Evolutionary conservation across 345 rosid genomes (phyloP).

Genomic region (Acer negundo): DNA sequence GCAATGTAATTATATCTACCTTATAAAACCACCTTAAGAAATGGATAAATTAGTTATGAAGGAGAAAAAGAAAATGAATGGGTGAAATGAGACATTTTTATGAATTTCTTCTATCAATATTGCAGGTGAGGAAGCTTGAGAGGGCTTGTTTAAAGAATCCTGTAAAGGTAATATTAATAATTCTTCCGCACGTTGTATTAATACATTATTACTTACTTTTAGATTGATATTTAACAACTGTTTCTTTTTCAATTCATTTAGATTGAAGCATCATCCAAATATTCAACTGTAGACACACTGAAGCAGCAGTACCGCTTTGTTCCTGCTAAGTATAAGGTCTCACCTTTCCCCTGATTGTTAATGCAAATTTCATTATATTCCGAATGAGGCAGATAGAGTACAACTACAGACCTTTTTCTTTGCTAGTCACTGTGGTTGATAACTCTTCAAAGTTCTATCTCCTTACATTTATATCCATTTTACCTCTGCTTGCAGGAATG

Average conservation of each 20-base stretch:
- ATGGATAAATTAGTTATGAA: not conserved
- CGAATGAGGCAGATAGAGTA: not conserved
- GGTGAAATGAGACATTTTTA: constrained; percentile 21
- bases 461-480: constrained; percentile 7
- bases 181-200: not conserved
- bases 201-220: not conserved
- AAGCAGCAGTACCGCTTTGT: constrained; percentile 79
- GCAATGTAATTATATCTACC: not conserved
- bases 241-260: constrained; percentile 31
- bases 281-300: constrained; percentile 90
- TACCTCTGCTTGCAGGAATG: constrained; percentile 63
- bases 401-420: not conserved
- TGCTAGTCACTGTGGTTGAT: not conserved
- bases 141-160: constrained; percentile 92
- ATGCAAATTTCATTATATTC: not conserved
- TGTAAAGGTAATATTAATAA: constrained; percentile 62
- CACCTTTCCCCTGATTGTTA: constrained; percentile 12
- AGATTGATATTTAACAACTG: constrained; percentile 11
- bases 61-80: constrained; percentile 1
- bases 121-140: constrained; percentile 87
- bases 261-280: constrained; percentile 94
- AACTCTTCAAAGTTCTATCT: not conserved
- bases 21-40: not conserved
- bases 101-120: constrained; percentile 19
- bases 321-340: constrained; percentile 88